Percentiles rank a stretch among this genome's conserved stretches.
These are phyloP conservation scores for Dactylellina parvicollis DNA, from an alignment of 2,329 filamentous ascomycete species.

Conservation along the genomic window DNA sequence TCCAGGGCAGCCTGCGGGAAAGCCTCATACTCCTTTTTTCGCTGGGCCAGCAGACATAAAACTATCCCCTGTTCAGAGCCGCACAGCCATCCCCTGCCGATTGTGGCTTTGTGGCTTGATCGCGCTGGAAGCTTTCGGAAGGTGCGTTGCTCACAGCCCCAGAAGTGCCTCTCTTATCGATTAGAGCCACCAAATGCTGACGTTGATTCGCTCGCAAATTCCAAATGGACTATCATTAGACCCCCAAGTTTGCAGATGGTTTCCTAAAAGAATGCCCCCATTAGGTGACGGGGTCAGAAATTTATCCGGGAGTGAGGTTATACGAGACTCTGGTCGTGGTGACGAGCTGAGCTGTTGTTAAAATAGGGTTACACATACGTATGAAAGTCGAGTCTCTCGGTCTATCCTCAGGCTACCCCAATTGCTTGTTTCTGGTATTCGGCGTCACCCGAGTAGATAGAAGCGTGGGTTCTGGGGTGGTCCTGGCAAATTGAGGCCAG, in stretches of 20 bases:
- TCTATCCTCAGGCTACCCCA: not conserved
- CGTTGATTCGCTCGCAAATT: slow-evolving; percentile 8
- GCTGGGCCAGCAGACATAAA: slow-evolving; percentile 4
- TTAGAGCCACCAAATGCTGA: slow-evolving; percentile 27
- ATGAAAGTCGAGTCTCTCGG: slow-evolving; percentile 6
- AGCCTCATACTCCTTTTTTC: slow-evolving; percentile 21
- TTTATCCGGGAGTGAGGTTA: slow-evolving; percentile 15
- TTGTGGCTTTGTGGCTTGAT: slow-evolving; percentile 36
- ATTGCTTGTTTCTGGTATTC: not conserved
- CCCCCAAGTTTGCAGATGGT: not conserved
- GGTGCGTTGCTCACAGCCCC: slow-evolving; percentile 39
- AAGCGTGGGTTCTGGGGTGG: too few species aligned
- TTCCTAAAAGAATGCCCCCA: slow-evolving; percentile 24
- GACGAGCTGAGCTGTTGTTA: slow-evolving; percentile 37
- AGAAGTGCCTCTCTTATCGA: slow-evolving; percentile 36
- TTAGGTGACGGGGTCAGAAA: slow-evolving; percentile 2
- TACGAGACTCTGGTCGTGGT: not conserved
- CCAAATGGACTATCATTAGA: slow-evolving; percentile 22
- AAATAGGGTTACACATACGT: slow-evolving; percentile 36
- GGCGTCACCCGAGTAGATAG: slow-evolving; percentile 1
- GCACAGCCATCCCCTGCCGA: slow-evolving; percentile 33
- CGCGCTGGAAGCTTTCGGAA: not conserved
- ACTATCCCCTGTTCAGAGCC: slow-evolving; percentile 20
- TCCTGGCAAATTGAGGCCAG: too few species aligned
- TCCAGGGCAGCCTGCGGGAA: slow-evolving; percentile 37